Evolutionary conservation across 1,284 basidiomycete genomes (phyloP).

Genomic region (Tetrapyrgos nigripes): DNA sequence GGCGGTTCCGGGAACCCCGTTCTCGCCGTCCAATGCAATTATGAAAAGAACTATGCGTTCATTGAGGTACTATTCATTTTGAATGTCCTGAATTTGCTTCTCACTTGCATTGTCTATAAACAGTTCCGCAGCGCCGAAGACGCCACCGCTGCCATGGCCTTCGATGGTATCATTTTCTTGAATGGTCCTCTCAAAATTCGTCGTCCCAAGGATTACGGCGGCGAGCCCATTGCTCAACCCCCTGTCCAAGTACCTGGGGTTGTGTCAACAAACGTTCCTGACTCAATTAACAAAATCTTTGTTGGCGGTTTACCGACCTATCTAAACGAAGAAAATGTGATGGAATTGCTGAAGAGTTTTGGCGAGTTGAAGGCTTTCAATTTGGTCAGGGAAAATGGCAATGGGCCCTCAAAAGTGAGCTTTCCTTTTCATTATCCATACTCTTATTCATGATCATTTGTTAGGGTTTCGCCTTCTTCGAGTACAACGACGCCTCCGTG

Average conservation of each 20-base stretch:
- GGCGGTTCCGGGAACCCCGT: slow-evolving; percentile 89
- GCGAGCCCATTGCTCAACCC: slow-evolving; percentile 66
- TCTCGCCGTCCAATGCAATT: slow-evolving; percentile 92
- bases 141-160: slow-evolving; percentile 94
- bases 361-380: slow-evolving; percentile 98
- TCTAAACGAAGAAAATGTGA: slow-evolving; percentile 96
- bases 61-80: slow-evolving; percentile 70
- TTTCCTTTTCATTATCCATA: neutral
- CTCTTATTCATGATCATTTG: slow-evolving; percentile 7
- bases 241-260: slow-evolving; percentile 90
- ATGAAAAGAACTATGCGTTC: slow-evolving; percentile 98
- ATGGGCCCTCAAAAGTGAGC: slow-evolving; percentile 86
- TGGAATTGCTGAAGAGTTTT: slow-evolving; percentile 96
- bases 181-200: slow-evolving; percentile 93
- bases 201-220: slow-evolving; percentile 95
- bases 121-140: slow-evolving; percentile 98
- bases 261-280: slow-evolving; percentile 95
- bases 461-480: slow-evolving; percentile 98
- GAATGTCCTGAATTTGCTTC: slow-evolving; percentile 7
- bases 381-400: slow-evolving; percentile 92
- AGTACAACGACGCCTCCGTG: slow-evolving; percentile 89
- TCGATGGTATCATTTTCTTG: slow-evolving; percentile 96
- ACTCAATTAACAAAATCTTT: slow-evolving; percentile 98
- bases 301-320: slow-evolving; percentile 96
- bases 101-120: slow-evolving; percentile 18